Percentiles rank a stretch among this genome's conserved stretches.
These are phyloP conservation scores for Bimuria novae-zelandiae DNA, from an alignment of 2,329 filamentous ascomycete species.

Conservation along the genomic window DNA sequence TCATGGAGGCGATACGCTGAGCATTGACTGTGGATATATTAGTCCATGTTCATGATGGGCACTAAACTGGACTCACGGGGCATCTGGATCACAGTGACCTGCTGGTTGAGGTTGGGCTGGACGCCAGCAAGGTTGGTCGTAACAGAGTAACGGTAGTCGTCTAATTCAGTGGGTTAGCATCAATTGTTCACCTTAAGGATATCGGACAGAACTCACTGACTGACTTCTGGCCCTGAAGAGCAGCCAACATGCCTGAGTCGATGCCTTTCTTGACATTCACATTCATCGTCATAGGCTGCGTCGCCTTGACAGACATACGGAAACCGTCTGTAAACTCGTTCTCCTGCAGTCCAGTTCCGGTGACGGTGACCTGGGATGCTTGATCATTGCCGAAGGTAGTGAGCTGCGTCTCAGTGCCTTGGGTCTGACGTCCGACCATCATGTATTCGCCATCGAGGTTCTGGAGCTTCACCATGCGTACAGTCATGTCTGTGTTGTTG, in stretches of 20 bases:
- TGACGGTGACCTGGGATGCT: slow-evolving; percentile 34
- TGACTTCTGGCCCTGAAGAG: slow-evolving; percentile 32
- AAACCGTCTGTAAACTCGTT: slow-evolving; percentile 47
- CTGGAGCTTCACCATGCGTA: slow-evolving; percentile 42
- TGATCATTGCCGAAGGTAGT: slow-evolving; percentile 36
- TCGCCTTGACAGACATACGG: slow-evolving; percentile 42
- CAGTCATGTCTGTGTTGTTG: slow-evolving; percentile 45
- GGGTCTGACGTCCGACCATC: slow-evolving; percentile 45
- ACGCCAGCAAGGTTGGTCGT: slow-evolving; percentile 41
- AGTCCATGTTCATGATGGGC: slow-evolving; percentile 7
- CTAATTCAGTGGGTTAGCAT: slow-evolving; percentile 10
- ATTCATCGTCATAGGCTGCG: slow-evolving; percentile 44
- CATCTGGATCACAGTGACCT: slow-evolving; percentile 45
- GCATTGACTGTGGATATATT: slow-evolving; percentile 37
- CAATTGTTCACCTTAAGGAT: not conserved
- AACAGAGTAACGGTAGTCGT: slow-evolving; percentile 44
- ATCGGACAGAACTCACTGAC: slow-evolving; percentile 30
- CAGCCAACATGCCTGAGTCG: slow-evolving; percentile 39
- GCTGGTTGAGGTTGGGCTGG: slow-evolving; percentile 39
- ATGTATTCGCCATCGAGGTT: slow-evolving; percentile 46
- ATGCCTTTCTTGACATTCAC: slow-evolving; percentile 43
- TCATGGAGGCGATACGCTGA: slow-evolving; percentile 42
- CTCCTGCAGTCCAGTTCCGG: slow-evolving; percentile 44
- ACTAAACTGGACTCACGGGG: slow-evolving; percentile 32
- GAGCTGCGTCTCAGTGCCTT: slow-evolving; percentile 41